Evolutionary conservation across 495 filamentous ascomycete species (phyloP), one percentile per base, ranked within the genome.

Genomic region (Tetracladium setigerum): DNA sequence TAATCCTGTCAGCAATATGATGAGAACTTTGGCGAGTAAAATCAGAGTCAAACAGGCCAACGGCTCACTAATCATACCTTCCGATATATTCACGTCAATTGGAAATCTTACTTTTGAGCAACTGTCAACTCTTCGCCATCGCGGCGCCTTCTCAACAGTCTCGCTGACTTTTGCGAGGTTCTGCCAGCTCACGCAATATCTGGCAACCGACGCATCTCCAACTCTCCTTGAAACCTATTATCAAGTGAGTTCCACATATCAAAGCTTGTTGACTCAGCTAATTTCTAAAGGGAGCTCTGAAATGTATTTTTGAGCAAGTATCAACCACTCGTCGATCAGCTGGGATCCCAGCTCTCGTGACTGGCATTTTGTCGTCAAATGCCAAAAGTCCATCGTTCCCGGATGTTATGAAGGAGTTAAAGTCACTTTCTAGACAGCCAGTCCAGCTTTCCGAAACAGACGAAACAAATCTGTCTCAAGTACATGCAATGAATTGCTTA

Each of bases 101-200:
- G 89, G 89, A 15, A 64, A 73, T 15, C 64, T 89, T 0, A 80
- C 83, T 36, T 92, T 96, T 55, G 76, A 73, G 17, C 87, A 97
- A 61, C 70, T 98, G 2, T 79, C 86, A 0, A 82, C 79, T 35
- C 74, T 97, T 39, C 79, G 92, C 11, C 92, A 98, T 61, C 75
- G 92, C 48, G 92, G 92, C 41, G 92, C 92, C 14, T 97, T 97
- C 59, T 90, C 89, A 0, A 89, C 89, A 5, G 91, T 96, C 3
- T 84, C 92, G 5, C 82, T 86, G 44, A 94, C 89, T 0, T 97
- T 95, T 57, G 72, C 82, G 1, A 74, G 72, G 14, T 91, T 87
- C 53, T 96, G 91, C 58, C 65, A 72, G 64, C 54, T 82, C 57
- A 56, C 63, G 44, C 58, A 64, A 56, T 27, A 69, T 52, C 18